Evolutionary conservation across 805 yeast genomes (phyloP).

Genomic region (Cyberlindnera amylophila): DNA sequence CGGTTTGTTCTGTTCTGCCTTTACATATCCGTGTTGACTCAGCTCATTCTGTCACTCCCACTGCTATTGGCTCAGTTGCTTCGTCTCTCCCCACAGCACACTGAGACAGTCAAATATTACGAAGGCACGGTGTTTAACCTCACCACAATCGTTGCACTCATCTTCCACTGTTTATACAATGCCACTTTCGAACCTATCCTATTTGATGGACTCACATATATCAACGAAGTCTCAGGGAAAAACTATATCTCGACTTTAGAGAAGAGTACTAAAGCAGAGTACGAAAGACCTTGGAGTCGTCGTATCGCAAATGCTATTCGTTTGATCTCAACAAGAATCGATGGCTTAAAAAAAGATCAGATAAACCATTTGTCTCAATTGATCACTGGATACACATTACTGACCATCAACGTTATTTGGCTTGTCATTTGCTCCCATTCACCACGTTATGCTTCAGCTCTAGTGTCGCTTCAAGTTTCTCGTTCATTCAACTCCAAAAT

Average conservation of each 20-base stretch:
- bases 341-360: too few relatives aligned
- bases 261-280: neutral
- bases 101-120: too few relatives aligned
- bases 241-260: neutral
- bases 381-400: neutral
- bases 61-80: neutral
- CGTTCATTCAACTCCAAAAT: conserved; percentile 9
- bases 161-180: conserved; percentile 5
- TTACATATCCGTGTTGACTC: conserved; percentile 12
- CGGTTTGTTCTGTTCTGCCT: conserved; percentile 9
- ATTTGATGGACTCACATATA: conserved; percentile 11
- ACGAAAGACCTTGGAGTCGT: neutral
- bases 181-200: conserved; percentile 14
- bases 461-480: conserved; percentile 7
- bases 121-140: neutral
- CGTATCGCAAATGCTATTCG: too few relatives aligned
- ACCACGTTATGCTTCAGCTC: neutral
- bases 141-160: conserved; percentile 1
- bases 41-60: conserved; percentile 6
- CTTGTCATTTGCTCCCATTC: neutral
- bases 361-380: neutral
- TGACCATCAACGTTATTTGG: neutral
- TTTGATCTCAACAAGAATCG: too few relatives aligned
- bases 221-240: conserved; percentile 8
- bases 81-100: neutral